phyloP scores from a whole-genome alignment of 2,329 filamentous ascomycete genomes.

The Mariannaea sp. region DNA sequence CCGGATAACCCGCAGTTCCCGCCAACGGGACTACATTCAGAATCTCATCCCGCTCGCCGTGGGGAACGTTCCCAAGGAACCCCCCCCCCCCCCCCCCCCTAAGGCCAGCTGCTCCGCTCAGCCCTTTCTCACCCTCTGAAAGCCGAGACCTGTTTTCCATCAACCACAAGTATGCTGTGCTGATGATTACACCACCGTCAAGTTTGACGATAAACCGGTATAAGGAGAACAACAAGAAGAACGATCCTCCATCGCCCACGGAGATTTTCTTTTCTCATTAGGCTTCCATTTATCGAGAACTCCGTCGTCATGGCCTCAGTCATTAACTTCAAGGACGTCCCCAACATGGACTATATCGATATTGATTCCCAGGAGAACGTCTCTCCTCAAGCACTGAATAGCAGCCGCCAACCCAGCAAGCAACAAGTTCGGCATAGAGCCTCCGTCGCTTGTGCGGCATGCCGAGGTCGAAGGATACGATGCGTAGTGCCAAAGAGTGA shows the following conservation, averaged over 20 bases:
- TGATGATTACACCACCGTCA: constrained; percentile 1
- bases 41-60: constrained; percentile 12
- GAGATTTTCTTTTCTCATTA: not conserved
- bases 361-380: constrained; percentile 43
- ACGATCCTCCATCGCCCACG: not conserved
- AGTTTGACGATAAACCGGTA: constrained; percentile 5
- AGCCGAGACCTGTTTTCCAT: constrained; percentile 6
- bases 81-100: no score
- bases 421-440: constrained; percentile 52
- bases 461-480: constrained; percentile 52
- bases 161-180: constrained; percentile 7
- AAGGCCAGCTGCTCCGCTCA: constrained; percentile 18
- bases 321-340: constrained; percentile 23
- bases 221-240: not conserved
- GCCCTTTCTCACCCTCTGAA: constrained; percentile 5
- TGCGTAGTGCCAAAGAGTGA: constrained; percentile 60
- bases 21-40: no score
- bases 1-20: constrained; percentile 9
- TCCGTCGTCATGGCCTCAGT: constrained; percentile 27
- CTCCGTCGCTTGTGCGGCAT: constrained; percentile 60
- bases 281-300: not conserved
- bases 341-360: constrained; percentile 25
- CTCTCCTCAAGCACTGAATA: constrained; percentile 36
- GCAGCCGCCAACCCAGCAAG: constrained; percentile 40
- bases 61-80: constrained; percentile 11